Evolutionary conservation across 192 early-diverging fungal species (phyloP), one percentile per base, ranked within the genome.

Genomic region (Coemansia sp.): DNA sequence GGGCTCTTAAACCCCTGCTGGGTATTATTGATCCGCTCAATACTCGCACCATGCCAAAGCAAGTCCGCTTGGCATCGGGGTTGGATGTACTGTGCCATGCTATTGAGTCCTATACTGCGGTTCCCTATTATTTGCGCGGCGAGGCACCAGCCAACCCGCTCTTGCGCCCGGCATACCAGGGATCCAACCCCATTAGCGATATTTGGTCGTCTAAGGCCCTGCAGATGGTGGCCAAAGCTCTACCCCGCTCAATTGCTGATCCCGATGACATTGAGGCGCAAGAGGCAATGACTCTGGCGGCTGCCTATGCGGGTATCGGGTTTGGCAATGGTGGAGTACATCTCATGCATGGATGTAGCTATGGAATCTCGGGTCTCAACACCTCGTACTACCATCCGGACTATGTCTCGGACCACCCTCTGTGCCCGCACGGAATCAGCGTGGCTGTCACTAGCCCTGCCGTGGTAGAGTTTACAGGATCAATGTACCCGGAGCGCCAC

Each of bases 21-120:
- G 94, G 93, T 16, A 90, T 96, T 68, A 88, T 96, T 11, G 95
- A 96, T 69, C 93, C 95, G 32, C 78, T 92, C 61, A 96, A 96
- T 85, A 95, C 92, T 0, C 84, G 89, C 40, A 90, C 88, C 37
- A 95, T 95, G 95, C 90, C 95, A 32, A 77, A 86, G 62, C 89
- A 94, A 67, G 93, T 96, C 19, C 93, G 93, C 47, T 88, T 93
- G 67, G 87, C 93, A 7, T 90, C 89, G 57, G 95, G 95, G 43
- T 83, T 96, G 28, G 95, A 96, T 80, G 95, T 96, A 14, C 77
- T 96, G 58, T 94, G 94, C 82, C 95, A 96, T 67, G 91, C 95
- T 21, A 84, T 96, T 37, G 95, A 96, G 75, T 94, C 92, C 0
- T 96, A 96, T 72, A 96, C 95, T 7, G 95, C 95, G 2, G 85